Percentiles rank a stretch among this genome's conserved stretches.
Conservation (phyloP, 345 rosid species). For the Citrus glauca region DNA sequence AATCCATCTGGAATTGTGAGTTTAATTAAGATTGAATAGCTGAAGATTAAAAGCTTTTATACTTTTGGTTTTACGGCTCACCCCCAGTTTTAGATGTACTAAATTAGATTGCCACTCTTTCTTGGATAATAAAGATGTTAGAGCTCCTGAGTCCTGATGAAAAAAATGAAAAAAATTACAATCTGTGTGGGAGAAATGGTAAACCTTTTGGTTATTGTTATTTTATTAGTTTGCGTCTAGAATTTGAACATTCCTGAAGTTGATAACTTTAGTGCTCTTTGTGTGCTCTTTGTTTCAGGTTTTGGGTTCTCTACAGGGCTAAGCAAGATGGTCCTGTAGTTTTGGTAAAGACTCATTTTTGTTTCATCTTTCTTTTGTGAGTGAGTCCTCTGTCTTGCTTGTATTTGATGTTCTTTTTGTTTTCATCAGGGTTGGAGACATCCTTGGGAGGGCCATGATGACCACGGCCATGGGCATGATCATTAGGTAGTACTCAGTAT, state of each 20-base stretch:
- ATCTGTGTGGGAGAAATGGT: neutral
- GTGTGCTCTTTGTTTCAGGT: slow-evolving; percentile 47
- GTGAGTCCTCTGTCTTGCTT: neutral
- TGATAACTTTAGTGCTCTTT: neutral
- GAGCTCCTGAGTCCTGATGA: neutral
- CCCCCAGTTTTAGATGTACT: neutral
- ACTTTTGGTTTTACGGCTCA: neutral
- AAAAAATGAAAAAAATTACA: neutral
- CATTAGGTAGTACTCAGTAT: slow-evolving; percentile 50
- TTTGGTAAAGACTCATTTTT: slow-evolving; percentile 45
- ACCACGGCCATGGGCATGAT: slow-evolving; percentile 64
- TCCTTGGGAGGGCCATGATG: slow-evolving; percentile 98
- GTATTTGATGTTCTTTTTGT: neutral
- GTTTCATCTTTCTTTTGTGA: neutral
- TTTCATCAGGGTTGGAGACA: slow-evolving; percentile 83
- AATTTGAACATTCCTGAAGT: neutral
- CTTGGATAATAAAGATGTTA: neutral
- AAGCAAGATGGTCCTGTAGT: slow-evolving; percentile 96
- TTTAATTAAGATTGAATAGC: neutral
- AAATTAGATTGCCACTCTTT: neutral
- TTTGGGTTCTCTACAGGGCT: slow-evolving; percentile 93
- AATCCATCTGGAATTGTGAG: neutral
- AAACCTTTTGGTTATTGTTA: neutral
- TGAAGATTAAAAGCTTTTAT: neutral
- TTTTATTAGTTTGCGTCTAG: neutral